Base-by-base conservation (phyloP, 2,329 filamentous ascomycete species). In the Rhynchosporium secalis region DNA sequence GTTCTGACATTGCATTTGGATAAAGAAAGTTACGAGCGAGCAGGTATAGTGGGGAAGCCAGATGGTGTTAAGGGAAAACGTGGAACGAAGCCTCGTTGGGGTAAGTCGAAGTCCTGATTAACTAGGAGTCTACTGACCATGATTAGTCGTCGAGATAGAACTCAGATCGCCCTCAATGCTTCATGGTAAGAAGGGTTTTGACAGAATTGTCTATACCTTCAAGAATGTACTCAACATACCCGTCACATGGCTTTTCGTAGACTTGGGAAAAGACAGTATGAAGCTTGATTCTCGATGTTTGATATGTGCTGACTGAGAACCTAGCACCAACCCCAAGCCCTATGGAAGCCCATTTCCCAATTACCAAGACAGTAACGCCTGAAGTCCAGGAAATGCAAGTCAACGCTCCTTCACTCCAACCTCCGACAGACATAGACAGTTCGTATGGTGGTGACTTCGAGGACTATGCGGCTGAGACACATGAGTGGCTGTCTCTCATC, bases 11-110 rank as follows among this genome's bases (percentile, higher is more conserved):
- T 99, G 69, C 89, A 91, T 69, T 80, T 98, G 31, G 89, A 92
- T 66, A 92, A 88, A 68, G 86, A 92, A 59, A 86, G 85, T 0
- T 97, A 93, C 75, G 92, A 98, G 75, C 83, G 88, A 54, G 87
- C 89, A 52, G 95, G 95, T 0, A 79, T 99, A 0, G 84, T 87
- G 0, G 94, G 94, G 0, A 87, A 86, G 66, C 83, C 89, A 20
- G 78, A 85, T 61, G 83, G 83, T 2, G 76, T 77, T 48, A 87
- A 86, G 67, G 84, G 84, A 6, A 80, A 79, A 63, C 78, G 85
- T 26, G 81, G 81, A 1, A 72, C 83, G 52, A 92, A 89, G 72
- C 84, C 86, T 59, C 82, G 91, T 75, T 98, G 90, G 82, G 74
- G 91, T 95, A 81, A 58, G 82, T 74, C 40, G 15, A 41, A 8